Percentiles rank a stretch among this genome's conserved stretches.
Conservation (phyloP, 2,329 filamentous ascomycete genomes). For the Chaetomiaceae sp. region DNA sequence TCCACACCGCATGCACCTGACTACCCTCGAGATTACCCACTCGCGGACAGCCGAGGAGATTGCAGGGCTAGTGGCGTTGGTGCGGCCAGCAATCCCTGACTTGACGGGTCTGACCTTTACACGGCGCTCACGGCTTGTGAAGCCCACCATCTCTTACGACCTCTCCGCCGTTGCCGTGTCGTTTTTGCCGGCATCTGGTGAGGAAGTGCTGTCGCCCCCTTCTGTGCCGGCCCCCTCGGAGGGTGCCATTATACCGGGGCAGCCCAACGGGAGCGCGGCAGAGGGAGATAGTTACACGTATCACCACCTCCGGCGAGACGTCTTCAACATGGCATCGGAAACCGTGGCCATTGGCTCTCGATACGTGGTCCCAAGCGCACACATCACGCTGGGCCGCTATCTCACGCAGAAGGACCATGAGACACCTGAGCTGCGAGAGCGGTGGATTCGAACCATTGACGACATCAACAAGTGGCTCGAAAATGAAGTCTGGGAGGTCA, state of each 20-base stretch:
- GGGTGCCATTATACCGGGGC: slow-evolving; percentile 17
- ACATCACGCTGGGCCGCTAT: slow-evolving; percentile 83
- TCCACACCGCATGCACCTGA: slow-evolving; percentile 72
- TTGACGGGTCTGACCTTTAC: slow-evolving; percentile 63
- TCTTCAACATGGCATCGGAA: slow-evolving; percentile 58
- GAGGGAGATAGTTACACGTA: slow-evolving; percentile 68
- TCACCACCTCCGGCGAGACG: slow-evolving; percentile 80
- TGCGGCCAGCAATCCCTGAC: slow-evolving; percentile 52
- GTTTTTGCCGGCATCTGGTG: slow-evolving; percentile 74
- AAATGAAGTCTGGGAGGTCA: slow-evolving; percentile 62
- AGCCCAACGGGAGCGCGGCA: slow-evolving; percentile 30
- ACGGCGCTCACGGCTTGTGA: slow-evolving; percentile 71
- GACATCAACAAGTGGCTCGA: slow-evolving; percentile 72
- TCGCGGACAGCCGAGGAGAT: slow-evolving; percentile 69
- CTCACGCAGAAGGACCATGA: slow-evolving; percentile 63
- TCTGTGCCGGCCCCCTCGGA: slow-evolving; percentile 37
- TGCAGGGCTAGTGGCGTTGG: slow-evolving; percentile 51
- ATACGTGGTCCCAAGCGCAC: slow-evolving; percentile 84
- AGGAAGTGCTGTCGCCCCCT: slow-evolving; percentile 42
- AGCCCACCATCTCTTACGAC: slow-evolving; percentile 79
- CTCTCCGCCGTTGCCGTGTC: slow-evolving; percentile 80
- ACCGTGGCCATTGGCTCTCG: slow-evolving; percentile 68
- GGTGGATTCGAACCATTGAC: slow-evolving; percentile 68
- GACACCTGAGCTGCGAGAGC: slow-evolving; percentile 52
- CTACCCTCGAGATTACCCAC: slow-evolving; percentile 78